Evolutionary conservation across 768 basidiomycete genomes (phyloP).

Genomic region (Cubamyces lactineus): DNA sequence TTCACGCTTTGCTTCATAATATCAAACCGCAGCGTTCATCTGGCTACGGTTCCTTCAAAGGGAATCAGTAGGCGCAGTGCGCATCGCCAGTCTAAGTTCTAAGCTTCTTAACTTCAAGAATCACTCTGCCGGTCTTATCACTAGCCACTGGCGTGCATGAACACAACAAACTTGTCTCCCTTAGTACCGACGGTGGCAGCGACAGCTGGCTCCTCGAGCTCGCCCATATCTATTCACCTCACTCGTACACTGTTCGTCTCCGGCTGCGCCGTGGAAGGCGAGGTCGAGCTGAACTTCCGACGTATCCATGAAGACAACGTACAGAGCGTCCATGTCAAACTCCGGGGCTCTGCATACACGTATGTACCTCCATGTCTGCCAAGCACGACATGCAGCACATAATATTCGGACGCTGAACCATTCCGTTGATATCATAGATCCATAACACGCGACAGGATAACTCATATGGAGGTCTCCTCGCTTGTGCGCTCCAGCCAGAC

Average conservation of each 20-base stretch:
- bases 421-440: neutral
- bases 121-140: too few species aligned
- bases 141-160: too few species aligned
- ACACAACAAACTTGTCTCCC: too few species aligned
- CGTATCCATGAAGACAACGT: conserved; percentile 17
- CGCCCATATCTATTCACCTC: neutral
- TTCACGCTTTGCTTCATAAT: too few species aligned
- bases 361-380: conserved; percentile 9
- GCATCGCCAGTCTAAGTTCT: too few species aligned
- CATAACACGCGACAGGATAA: neutral
- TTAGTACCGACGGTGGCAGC: too few species aligned
- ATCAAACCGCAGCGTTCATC: too few species aligned
- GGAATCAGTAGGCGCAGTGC: too few species aligned
- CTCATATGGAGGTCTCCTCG: neutral
- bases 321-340: conserved; percentile 25
- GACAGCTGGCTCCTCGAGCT: too few species aligned
- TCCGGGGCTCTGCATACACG: conserved; percentile 21
- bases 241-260: conserved; percentile 4
- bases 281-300: conserved; percentile 20
- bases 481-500: neutral
- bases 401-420: neutral
- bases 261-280: conserved; percentile 19
- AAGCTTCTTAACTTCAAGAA: too few species aligned
- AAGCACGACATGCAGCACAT: neutral
- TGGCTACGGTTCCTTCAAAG: too few species aligned